Evolutionary conservation across 1,284 basidiomycete species (phyloP), one percentile per base, ranked within the genome.

Genomic region (Golubevia sp.): DNA sequence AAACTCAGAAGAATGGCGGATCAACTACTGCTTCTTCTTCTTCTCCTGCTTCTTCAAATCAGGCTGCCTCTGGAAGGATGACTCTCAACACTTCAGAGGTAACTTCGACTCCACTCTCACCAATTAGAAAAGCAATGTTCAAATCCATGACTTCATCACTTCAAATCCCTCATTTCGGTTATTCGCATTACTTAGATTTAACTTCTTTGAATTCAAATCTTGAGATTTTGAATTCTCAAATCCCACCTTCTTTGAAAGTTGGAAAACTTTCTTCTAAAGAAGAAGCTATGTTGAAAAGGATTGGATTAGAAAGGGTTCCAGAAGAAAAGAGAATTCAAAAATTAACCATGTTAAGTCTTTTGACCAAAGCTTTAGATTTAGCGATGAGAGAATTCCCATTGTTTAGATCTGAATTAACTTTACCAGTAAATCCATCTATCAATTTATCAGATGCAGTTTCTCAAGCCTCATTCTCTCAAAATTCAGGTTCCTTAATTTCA

Each of bases 321-420:
- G 30, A 34, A 34, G 30, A 34, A 5, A 3, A 34, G 11, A 84
- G 86, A 1, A 86, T 86, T 84, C 85, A 87, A 30, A 88, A 88
- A 54, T 84, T 96, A 38, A 95, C 93, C 0, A 90, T 93, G 80
- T 89, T 97, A 24, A 92, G 92, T 2, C 86, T 96, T 74, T 87
- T 97, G 8, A 86, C 97, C 74, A 97, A 97, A 84, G 91, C 91
- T 0, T 89, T 97, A 54, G 88, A 91, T 0, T 88, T 88, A 67
- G 88, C 93, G 0, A 90, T 95, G 89, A 85, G 88, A 71, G 90
- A 93, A 80, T 92, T 92, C 89, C 91, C 92, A 0, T 85, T 94
- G 57, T 89, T 95, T 86, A 87, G 87, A 0, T 73, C 67, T 0
- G 67, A 62, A 8, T 61, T 74, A 26, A 52, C 38, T 11, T 25